These are phyloP conservation scores for Rhytidiadelphus loreus DNA, from an alignment of 225 moss, liverwort and hornwort genomes.

Conservation along the genomic window DNA sequence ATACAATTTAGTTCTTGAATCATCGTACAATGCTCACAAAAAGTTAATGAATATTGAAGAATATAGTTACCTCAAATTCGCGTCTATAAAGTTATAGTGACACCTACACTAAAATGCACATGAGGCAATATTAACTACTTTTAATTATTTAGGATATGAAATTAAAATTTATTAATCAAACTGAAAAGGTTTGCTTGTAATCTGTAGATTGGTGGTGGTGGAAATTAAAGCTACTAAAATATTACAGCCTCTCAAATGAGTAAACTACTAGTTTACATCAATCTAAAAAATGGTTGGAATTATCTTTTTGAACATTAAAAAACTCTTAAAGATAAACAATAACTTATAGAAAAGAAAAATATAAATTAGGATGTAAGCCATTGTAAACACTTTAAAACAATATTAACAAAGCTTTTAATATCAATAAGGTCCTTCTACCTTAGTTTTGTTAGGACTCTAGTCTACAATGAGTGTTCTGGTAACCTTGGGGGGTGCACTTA, in stretches of 20 bases:
- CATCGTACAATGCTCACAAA: neutral
- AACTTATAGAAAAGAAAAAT: too few species aligned
- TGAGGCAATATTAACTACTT: neutral
- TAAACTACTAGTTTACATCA: neutral
- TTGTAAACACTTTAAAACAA: neutral
- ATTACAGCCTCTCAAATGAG: too few species aligned
- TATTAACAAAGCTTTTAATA: too few species aligned
- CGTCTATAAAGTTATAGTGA: neutral
- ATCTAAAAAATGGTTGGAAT: neutral
- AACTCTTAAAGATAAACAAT: too few species aligned
- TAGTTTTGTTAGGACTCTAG: rapidly evolving
- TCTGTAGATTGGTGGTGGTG: neutral
- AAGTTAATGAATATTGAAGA: neutral
- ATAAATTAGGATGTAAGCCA: neutral
- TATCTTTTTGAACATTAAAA: neutral
- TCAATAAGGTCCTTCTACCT: neutral
- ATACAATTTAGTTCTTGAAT: neutral
- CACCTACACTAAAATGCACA: neutral
- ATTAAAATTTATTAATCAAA: neutral
- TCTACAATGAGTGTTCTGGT: rapidly evolving
- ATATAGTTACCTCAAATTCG: neutral
- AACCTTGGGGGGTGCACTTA: too few species aligned
- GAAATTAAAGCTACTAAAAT: neutral
- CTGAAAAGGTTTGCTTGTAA: neutral
- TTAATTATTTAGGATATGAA: neutral